Conservation (phyloP, 257 asterid species). For the Salvia splendens region DNA sequence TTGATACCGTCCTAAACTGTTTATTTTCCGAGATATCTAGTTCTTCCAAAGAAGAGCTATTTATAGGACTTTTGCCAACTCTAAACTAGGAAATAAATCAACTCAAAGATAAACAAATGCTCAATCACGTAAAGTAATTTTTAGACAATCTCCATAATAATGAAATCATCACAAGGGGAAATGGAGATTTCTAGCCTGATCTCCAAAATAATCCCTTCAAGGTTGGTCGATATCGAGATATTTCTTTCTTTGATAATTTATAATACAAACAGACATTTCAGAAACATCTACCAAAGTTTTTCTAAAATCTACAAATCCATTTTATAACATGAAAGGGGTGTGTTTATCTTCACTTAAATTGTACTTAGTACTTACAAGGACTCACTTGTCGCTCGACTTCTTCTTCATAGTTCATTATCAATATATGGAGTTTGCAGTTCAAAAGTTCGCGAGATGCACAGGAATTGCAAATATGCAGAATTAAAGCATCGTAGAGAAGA, state of each 20-base stretch:
- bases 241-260: neutral
- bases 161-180: too few species aligned
- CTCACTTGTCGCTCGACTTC: neutral
- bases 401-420: neutral
- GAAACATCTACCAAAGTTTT: neutral
- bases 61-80: too few species aligned
- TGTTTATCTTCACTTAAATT: neutral
- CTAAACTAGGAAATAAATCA: too few species aligned
- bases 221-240: neutral
- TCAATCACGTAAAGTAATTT: too few species aligned
- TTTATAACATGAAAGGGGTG: neutral
- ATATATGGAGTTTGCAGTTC: neutral
- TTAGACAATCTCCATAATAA: too few species aligned
- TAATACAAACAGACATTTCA: neutral
- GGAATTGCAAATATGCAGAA: slow-evolving; percentile 15
- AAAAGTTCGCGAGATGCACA: neutral
- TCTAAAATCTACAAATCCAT: neutral
- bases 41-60: too few species aligned
- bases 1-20: too few species aligned
- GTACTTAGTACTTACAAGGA: slow-evolving; percentile 6
- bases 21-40: too few species aligned
- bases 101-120: too few species aligned
- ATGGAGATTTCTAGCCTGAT: too few species aligned
- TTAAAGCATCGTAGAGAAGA: slow-evolving; percentile 13
- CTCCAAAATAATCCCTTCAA: too few species aligned